Base-by-base conservation (phyloP, 805 yeast genomes). In the Cyberlindnera japonica region DNA sequence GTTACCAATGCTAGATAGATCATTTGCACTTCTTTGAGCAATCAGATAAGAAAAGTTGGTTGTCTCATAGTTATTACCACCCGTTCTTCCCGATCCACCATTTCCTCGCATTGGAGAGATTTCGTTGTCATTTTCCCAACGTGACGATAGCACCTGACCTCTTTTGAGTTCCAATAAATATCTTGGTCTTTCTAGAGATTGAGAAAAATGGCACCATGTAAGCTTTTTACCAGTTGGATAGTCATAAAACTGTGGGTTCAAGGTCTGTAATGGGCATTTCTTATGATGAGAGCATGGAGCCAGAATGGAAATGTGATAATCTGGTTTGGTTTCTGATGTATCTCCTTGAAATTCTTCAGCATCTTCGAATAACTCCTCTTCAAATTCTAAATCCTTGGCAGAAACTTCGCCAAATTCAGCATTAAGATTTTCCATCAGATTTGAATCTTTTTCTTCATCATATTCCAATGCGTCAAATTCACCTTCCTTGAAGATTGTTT, bases 241-340 rank as follows among this genome's bases (percentile, higher is more conserved):
- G 13, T 67, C 64, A 56, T 81, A 85, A 53, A 72, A 77, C 25
- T 75, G 75, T 2, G 95, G 86, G 36, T 83, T 83, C 12, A 83
- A 81, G 23, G 79, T 70, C 60, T 90, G 97, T 40, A 91, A 64
- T 0, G 98, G 97, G 55, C 97, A 90, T 49, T 69, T 73, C 11
- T 81, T 76, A 53, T 88, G 96, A 58, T 93, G 97, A 1, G 91
- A 63, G 57, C 97, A 93, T 3, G 99, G 99, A 0, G 96, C 96
- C 15, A 91, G 57, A 8, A 91, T 71, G 29, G 74, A 73, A 37
- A 89, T 54, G 48, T 82, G 81, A 55, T 74, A 71, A 14, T 44
- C 48, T 36, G 44, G 12, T 29, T 36, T 19, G 2, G 30, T 25
- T 14, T 18, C 20, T 22, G 30, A 5, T 10, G 41, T 22, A 22